Conservation (phyloP, 768 basidiomycete genomes). For the Russula virescens region DNA sequence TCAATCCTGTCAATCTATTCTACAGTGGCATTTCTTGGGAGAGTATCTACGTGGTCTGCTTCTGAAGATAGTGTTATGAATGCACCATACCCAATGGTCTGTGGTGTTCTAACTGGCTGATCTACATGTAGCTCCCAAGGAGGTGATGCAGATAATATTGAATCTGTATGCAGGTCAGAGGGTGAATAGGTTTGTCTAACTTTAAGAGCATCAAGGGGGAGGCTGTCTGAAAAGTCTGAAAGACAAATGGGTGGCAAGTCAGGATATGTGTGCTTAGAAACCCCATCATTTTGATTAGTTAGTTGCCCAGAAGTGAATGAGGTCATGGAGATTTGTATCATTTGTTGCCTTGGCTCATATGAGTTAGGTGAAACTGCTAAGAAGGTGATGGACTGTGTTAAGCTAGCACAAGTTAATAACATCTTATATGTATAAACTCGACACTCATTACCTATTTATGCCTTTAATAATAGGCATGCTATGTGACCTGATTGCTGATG, state of each 20-base stretch:
- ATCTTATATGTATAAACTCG: neutral
- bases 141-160: constrained; percentile 9
- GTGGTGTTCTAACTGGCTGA: neutral
- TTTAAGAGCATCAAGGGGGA: neutral
- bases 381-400: constrained; percentile 1
- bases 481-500: neutral
- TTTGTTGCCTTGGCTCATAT: neutral
- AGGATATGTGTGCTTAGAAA: neutral
- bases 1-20: no score
- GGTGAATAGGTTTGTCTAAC: neutral
- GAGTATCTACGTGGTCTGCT: no score
- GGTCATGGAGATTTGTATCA: neutral
- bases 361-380: neutral
- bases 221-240: neutral
- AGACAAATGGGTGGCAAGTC: neutral
- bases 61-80: neutral
- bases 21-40: no score
- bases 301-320: neutral
- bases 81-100: constrained; percentile 4
- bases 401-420: neutral
- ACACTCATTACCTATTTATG: neutral
- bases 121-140: neutral
- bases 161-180: neutral
- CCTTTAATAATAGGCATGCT: neutral
- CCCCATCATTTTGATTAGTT: neutral